phyloP scores from a whole-genome alignment of 768 basidiomycete species.

The Lepiota brunneoincarnata region DNA sequence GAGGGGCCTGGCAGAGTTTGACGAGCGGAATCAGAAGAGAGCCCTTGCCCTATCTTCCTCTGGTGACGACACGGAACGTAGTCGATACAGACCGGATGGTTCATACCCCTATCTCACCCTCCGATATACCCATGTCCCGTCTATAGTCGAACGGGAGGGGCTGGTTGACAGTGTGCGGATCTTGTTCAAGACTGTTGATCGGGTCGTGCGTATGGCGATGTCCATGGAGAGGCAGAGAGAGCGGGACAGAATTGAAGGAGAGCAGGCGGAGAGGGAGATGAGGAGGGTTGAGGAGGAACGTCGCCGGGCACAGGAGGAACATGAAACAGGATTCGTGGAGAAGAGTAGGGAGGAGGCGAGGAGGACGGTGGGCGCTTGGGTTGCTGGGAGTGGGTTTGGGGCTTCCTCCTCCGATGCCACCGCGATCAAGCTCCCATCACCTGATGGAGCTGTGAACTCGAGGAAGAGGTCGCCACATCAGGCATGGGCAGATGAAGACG shows the following conservation, averaged over 20 bases:
- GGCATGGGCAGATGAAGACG: constrained; percentile 9
- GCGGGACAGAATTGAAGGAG: constrained; percentile 12
- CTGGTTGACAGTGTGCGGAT: constrained; percentile 2
- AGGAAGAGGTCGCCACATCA: constrained; percentile 12
- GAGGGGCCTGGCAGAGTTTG: constrained; percentile 27
- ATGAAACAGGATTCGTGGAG: not conserved
- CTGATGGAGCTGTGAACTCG: not conserved
- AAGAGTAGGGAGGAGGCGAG: constrained; percentile 5
- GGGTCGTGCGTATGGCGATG: constrained; percentile 12
- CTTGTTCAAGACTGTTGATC: constrained; percentile 12
- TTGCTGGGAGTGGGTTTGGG: not conserved
- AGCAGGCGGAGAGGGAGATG: constrained; percentile 15
- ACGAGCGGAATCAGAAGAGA: constrained; percentile 15
- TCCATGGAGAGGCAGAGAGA: constrained; percentile 4
- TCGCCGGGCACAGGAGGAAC: constrained; percentile 8
- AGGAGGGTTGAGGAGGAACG: constrained; percentile 15
- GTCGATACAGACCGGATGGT: not conserved
- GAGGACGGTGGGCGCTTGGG: not conserved
- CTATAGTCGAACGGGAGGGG: constrained; percentile 11
- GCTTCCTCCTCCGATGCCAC: not conserved
- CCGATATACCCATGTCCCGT: constrained; percentile 11
- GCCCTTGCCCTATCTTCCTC: constrained; percentile 10
- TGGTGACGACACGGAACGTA: constrained; percentile 8
- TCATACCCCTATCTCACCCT: constrained; percentile 5
- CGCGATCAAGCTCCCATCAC: not conserved